Conservation (phyloP, 495 filamentous ascomycete species). For the Penicillium odoratum region DNA sequence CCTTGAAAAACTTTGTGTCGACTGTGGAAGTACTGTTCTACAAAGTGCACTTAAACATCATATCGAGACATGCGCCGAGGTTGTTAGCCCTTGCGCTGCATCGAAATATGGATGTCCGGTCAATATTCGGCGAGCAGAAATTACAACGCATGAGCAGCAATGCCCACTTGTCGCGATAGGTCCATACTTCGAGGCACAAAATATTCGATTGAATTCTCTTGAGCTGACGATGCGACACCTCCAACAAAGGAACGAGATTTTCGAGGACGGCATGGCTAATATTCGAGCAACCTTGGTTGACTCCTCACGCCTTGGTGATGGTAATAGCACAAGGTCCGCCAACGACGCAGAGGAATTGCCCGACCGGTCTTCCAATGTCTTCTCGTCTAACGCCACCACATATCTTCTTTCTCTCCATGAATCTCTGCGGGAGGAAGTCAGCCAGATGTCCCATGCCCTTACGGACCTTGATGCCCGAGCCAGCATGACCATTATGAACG, state of each 20-base stretch:
- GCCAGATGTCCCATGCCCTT: slow-evolving; percentile 56
- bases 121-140: slow-evolving; percentile 47
- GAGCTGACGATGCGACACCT: slow-evolving; percentile 58
- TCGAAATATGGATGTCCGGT: slow-evolving; percentile 57
- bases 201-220: slow-evolving; percentile 54
- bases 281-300: slow-evolving; percentile 47
- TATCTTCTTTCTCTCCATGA: slow-evolving; percentile 69
- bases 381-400: slow-evolving; percentile 46
- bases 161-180: slow-evolving; percentile 61
- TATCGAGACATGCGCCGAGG: slow-evolving; percentile 51
- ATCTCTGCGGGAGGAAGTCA: slow-evolving; percentile 64
- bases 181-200: slow-evolving; percentile 59
- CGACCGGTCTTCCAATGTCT: slow-evolving; percentile 25
- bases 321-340: slow-evolving; percentile 3
- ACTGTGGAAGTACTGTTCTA: slow-evolving; percentile 52
- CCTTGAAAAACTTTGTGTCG: slow-evolving; percentile 48
- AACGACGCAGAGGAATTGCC: slow-evolving; percentile 20
- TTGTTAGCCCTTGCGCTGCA: slow-evolving; percentile 54
- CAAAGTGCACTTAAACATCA: slow-evolving; percentile 52
- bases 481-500: slow-evolving; percentile 69
- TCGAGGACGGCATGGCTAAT: slow-evolving; percentile 53
- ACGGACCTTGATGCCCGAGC: slow-evolving; percentile 64
- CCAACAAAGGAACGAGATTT: slow-evolving; percentile 57
- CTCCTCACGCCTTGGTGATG: slow-evolving; percentile 24
- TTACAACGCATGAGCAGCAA: slow-evolving; percentile 50